phyloP scores from a whole-genome alignment of 1,284 basidiomycete genomes.

The Cutaneotrichosporon daszewskae region DNA sequence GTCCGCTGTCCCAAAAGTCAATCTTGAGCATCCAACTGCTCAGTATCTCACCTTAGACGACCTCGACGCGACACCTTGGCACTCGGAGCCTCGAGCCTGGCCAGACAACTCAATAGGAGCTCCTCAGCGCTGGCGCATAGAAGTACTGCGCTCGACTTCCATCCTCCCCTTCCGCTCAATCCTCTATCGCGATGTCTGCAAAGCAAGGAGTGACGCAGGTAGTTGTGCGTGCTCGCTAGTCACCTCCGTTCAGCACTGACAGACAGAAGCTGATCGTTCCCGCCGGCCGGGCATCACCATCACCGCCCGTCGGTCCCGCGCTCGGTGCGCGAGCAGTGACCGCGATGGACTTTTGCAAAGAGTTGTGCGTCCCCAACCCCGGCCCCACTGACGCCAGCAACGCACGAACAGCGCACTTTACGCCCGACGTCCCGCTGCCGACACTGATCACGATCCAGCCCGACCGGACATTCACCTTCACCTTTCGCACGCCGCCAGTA shows the following conservation, averaged over 20 bases:
- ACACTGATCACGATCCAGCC: conserved; percentile 88
- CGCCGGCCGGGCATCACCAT: conserved; percentile 92
- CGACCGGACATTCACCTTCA: conserved; percentile 91
- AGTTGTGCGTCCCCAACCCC: conserved; percentile 52
- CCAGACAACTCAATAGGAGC: too few relatives aligned
- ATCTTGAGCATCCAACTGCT: too few relatives aligned
- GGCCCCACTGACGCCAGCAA: conserved; percentile 52
- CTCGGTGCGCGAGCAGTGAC: conserved; percentile 97
- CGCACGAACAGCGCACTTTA: conserved; percentile 80
- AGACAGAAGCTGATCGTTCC: conserved; percentile 77
- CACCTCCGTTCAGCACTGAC: conserved; percentile 1
- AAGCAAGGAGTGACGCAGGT: conserved; percentile 17
- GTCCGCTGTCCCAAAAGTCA: too few relatives aligned
- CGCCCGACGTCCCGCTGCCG: conserved; percentile 80
- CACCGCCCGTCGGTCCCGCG: conserved; percentile 93
- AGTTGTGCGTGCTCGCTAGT: conserved; percentile 10
- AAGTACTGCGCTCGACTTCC: too few relatives aligned
- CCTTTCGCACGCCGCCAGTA: conserved; percentile 83
- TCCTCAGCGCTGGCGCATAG: too few relatives aligned
- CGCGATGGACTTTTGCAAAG: conserved; percentile 99
- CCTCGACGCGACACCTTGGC: too few relatives aligned
- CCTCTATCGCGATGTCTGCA: conserved; percentile 12
- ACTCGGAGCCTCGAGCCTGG: too few relatives aligned
- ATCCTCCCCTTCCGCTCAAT: too few relatives aligned
- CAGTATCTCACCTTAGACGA: too few relatives aligned